Percentiles rank a stretch among this genome's conserved stretches.
These are phyloP conservation scores for Trifolium pratense DNA, from an alignment of 306 rosid genomes.

Conservation along the genomic window DNA sequence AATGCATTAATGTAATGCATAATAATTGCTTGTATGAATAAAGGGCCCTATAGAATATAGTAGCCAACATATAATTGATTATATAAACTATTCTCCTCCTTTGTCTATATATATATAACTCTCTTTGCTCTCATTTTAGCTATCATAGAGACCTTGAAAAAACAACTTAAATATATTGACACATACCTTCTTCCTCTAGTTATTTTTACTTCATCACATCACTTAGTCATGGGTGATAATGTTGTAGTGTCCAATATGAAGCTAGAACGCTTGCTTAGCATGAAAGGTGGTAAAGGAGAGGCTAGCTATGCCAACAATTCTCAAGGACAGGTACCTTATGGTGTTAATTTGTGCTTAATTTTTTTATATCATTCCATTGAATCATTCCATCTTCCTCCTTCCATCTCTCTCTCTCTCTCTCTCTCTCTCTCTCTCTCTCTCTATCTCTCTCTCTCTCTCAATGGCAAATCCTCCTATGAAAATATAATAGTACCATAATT, in stretches of 20 bases:
- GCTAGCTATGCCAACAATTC: conserved; percentile 95
- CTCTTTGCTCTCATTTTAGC: conserved; percentile 29
- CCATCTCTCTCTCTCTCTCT: background rate
- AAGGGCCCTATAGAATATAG: conserved; percentile 32
- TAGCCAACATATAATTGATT: conserved; percentile 39
- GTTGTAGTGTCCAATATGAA: conserved; percentile 77
- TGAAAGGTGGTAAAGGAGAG: conserved; percentile 99
- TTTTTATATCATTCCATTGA: background rate
- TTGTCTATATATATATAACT: conserved; percentile 44
- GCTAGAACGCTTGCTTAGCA: conserved; percentile 80
- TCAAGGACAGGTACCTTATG: conserved; percentile 63
- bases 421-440: too few relatives aligned
- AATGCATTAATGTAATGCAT: conserved; percentile 2
- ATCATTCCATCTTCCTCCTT: background rate
- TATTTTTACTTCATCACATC: background rate
- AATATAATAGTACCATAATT: too few relatives aligned
- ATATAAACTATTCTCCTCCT: background rate
- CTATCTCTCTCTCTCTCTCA: too few relatives aligned
- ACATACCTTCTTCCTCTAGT: conserved; percentile 14
- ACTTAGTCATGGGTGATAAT: conserved; percentile 58
- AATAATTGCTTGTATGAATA: conserved; percentile 32
- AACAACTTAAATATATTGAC: background rate
- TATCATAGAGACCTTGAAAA: conserved; percentile 3
- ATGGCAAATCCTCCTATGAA: too few relatives aligned
- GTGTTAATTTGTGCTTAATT: background rate